These are phyloP conservation scores for Talaromyces sp. DNA, from an alignment of 2,329 filamentous ascomycete genomes.

Conservation along the genomic window DNA sequence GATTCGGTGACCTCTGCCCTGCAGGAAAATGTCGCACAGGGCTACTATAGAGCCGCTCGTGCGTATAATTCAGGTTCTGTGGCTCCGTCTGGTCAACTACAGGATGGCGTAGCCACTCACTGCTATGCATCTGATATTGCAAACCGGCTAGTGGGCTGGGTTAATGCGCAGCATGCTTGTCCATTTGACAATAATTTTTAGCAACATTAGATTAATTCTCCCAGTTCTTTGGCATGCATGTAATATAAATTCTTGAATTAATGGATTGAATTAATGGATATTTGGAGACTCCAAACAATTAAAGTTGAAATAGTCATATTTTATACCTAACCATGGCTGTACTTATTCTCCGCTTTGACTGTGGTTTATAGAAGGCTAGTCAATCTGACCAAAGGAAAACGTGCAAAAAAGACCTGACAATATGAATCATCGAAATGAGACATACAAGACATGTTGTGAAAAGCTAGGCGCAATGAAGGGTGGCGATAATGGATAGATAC, in stretches of 20 bases:
- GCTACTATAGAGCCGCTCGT: slow-evolving; percentile 20
- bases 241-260: no score
- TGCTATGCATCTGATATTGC: slow-evolving; percentile 51
- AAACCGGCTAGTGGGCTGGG: slow-evolving; percentile 16
- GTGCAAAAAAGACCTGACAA: not conserved
- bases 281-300: no score
- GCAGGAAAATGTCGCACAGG: slow-evolving; percentile 12
- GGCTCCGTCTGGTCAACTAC: slow-evolving; percentile 20
- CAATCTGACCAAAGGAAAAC: no score
- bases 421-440: not conserved
- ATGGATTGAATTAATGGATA: no score
- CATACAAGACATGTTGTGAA: not conserved
- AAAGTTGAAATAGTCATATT: no score
- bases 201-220: not conserved
- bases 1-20: not conserved
- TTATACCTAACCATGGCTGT: no score
- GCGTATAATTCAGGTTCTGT: slow-evolving; percentile 32
- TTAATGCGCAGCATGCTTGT: not conserved
- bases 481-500: not conserved
- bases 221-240: no score
- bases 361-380: not conserved
- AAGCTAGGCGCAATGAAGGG: not conserved
- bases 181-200: not conserved
- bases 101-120: slow-evolving; percentile 35
- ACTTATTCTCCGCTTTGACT: not conserved